Base-by-base conservation (phyloP, 2,329 filamentous ascomycete genomes). In the Fusarium sp. region DNA sequence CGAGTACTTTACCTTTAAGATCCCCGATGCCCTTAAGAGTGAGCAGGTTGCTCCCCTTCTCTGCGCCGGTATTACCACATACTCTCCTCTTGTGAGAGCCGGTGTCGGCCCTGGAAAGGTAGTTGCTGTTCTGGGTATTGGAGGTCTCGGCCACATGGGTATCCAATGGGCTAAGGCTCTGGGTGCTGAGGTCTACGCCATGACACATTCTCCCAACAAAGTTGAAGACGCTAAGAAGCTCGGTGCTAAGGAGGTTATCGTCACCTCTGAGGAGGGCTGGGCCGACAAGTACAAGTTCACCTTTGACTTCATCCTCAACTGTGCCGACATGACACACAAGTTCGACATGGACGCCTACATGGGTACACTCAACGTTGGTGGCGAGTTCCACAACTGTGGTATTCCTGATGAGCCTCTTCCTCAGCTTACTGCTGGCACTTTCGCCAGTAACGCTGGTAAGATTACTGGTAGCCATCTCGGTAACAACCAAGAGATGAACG, bases 11-110 rank as follows among this genome's bases (percentile, higher is more conserved):
- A 84, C 83, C 32, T 85, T 89, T 72, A 85, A 85, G 67, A 87
- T 89, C 40, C 87, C 87, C 0, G 85, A 88, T n/a, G 77, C 75
- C 2, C 78, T 89, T 12, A 78, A 82, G 10, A 83, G 83, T 0
- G 82, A 85, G 32, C 75, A 82, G 3, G 85, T 84, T 0, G 87
- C 92, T 3, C 92, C 92, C 2, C 89, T 96, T 83, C 84, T 95
- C 29, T 95, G 93, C 76, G 93, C 89, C 3, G 93, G 93, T 2
- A 85, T 95, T 55, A 96, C 93, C 0, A 86, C 91, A 0, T 96
- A 87, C 76, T 86, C 87, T 7, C 92, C 93, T 0, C 80, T 96
- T 18, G 85, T 86, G 52, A 85, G 90, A 29, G 89, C 92, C 37
- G 88, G 87, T 3, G 85, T 88, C 34, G 92, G 92, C 0, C 90